Evolutionary conservation across 2,329 filamentous ascomycete species (phyloP), one percentile per base, ranked within the genome.

Genomic region (Diaporthe citri): DNA sequence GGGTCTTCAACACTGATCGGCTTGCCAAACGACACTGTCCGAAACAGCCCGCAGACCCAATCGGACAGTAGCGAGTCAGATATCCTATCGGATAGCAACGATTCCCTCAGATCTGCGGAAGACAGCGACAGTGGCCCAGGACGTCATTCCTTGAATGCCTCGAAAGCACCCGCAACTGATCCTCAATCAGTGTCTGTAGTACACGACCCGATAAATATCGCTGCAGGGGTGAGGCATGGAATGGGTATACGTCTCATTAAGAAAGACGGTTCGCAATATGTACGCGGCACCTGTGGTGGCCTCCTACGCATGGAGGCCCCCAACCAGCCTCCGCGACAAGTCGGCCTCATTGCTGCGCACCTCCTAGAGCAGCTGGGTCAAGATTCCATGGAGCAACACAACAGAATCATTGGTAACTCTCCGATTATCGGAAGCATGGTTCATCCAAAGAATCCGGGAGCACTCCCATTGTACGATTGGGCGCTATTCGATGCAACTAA

Each of bases 211-310:
- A 59, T 3, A 2, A 4, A 25, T 8, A 9, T 39, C 6, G 56
- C 2, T 39, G 56, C 10, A 10, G 1, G 15, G 13, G 4, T 13
- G 2, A 59, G 13, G 2, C 12, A 36, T 25, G 56, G 31, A 25
- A 43, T 43, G 59, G 36, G 59, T 28, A 62, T 62, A 62, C 59
- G 59, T 28, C 15, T 62, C 8, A 5, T 28, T 7, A 43, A 8
- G 0, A 20, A 43, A 20, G 39, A 43, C 8, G 59, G 39, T 15
- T 43, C 39, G n/a, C n/a, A 8, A 62, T 43, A 20, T 31, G 59
- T 62, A 43, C 59, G 39, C 36, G 59, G 59, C 1, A 62, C 59
- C 8, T 62, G 59, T 22, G 59, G 59, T 10, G 59, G 59, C n/a
- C 39, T 62, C 13, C 59, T 62, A 5, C n/a, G 31, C 20, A 3